These are phyloP conservation scores for Reutealis trisperma DNA, from an alignment of 345 rosid genomes.

Conservation along the genomic window DNA sequence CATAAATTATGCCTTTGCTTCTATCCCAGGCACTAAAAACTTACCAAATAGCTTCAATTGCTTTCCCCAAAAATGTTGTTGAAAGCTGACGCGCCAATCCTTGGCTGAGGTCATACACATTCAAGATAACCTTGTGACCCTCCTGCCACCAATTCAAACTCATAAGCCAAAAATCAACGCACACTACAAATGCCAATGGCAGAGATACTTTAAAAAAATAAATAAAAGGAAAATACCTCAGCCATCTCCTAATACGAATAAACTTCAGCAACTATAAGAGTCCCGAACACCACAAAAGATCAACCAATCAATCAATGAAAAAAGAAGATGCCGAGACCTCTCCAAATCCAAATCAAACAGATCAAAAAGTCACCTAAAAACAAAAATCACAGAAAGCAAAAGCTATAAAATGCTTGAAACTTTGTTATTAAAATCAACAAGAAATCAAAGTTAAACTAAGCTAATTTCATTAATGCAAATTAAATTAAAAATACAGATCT, in stretches of 20 bases:
- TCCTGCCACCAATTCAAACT: conserved; percentile 52
- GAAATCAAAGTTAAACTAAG: neutral
- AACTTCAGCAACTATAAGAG: neutral
- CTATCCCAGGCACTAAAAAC: conserved; percentile 16
- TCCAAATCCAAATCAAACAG: neutral
- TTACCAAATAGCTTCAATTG: conserved; percentile 91
- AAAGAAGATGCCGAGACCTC: conserved; percentile 11
- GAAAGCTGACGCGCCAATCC: conserved; percentile 96
- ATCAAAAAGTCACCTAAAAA: conserved; percentile 2
- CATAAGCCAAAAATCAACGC: neutral
- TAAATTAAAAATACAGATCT: neutral
- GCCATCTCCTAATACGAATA: conserved; percentile 44
- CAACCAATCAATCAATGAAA: conserved; percentile 7
- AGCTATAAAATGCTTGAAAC: neutral
- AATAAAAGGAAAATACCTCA: conserved; percentile 51
- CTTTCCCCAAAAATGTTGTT: conserved; percentile 69
- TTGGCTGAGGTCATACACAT: conserved; percentile 89
- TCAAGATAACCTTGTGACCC: conserved; percentile 66
- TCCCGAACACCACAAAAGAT: neutral
- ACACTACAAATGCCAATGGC: neutral
- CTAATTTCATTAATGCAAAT: too few relatives aligned
- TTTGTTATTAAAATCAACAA: neutral
- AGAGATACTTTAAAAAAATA: neutral
- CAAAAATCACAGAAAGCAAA: neutral
- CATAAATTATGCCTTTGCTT: neutral